Percentiles rank a stretch among this genome's conserved stretches.
Conservation (phyloP, 805 yeast genomes). For the Starmerella tilneyi region DNA sequence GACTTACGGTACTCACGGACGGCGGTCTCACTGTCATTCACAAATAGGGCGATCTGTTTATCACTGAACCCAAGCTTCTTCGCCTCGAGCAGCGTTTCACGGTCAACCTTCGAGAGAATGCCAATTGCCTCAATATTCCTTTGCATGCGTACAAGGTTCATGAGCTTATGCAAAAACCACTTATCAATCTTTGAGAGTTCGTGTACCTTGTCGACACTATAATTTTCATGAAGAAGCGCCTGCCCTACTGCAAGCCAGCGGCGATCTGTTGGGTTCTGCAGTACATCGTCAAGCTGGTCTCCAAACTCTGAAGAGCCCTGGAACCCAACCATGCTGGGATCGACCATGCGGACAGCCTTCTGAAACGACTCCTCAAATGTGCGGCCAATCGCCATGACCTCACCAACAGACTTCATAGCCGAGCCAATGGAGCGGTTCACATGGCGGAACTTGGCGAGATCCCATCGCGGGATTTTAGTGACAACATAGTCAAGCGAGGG, state of each 20-base stretch:
- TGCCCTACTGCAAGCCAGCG: conserved; percentile 97
- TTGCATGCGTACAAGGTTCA: conserved; percentile 83
- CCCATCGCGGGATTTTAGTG: conserved; percentile 98
- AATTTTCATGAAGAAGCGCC: conserved; percentile 83
- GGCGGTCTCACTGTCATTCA: conserved; percentile 62
- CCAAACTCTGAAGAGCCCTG: conserved; percentile 61
- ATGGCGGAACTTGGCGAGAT: conserved; percentile 85
- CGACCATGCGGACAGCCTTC: conserved; percentile 86
- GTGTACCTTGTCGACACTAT: conserved; percentile 84
- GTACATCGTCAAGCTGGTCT: conserved; percentile 79
- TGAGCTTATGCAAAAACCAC: conserved; percentile 89
- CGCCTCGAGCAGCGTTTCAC: conserved; percentile 53
- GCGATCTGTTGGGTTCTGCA: conserved; percentile 92
- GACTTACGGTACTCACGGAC: conserved; percentile 75
- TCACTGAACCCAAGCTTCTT: conserved; percentile 94
- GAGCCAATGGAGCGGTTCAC: conserved; percentile 90
- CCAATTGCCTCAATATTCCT: conserved; percentile 33
- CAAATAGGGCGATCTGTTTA: conserved; percentile 75
- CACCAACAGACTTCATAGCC: conserved; percentile 98
- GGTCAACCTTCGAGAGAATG: conserved; percentile 45
- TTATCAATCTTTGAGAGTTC: conserved; percentile 86
- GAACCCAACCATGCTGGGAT: conserved; percentile 90
- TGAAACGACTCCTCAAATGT: conserved; percentile 95
- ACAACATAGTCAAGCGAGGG: conserved; percentile 95
- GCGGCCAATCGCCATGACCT: conserved; percentile 98